Evolutionary conservation across 2,329 filamentous ascomycete species (phyloP), one percentile per base, ranked within the genome.

Genomic region (Tolypocladium guangdongense): DNA sequence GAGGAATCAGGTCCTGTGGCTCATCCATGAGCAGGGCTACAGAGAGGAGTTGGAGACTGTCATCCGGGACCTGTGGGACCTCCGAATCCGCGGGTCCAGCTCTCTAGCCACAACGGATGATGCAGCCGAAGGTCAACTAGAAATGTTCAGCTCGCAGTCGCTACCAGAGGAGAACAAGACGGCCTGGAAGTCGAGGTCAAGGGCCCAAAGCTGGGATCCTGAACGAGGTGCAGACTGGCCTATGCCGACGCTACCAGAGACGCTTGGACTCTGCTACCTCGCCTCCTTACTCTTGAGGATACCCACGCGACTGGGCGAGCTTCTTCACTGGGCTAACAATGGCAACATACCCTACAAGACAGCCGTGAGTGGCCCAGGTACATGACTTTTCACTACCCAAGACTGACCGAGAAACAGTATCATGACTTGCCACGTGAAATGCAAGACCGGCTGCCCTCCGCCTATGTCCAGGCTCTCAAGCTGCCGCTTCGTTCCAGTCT

Each of bases 41-140:
- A 84, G 86, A 1, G 68, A 74, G 5, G 86, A 95, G 61, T 75
- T 96, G 14, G 90, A 95, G 74, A 84, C 74, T 8, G 76, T 95
- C 11, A 83, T 95, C 6, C 82, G 84, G 55, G 90, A 96, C 65
- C 78, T 99, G 16, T 99, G 93, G 92, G 78, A 85, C 51, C 71
- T 96, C 50, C 81, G 89, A 6, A 73, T 77, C 2, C 71, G 78
- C 38, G 71, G 70, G 22, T 71, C 64, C 68, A 60, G 74, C 57
- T 36, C 73, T 68, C 47, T 70, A 64, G 59, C 68, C 16, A 41
- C 62, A 45, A 45, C 45, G 1, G 51, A 64, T 22, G 61, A 64
- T 16, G 58, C 58, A 10, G 55, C 58, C 43, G 65, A 64, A 24
- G 63, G 53, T 47, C 64, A 64, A 47, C 59, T 64, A 49, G 66